Conservation (phyloP, 129 eudicot species). For the Cynara cardunculus region DNA sequence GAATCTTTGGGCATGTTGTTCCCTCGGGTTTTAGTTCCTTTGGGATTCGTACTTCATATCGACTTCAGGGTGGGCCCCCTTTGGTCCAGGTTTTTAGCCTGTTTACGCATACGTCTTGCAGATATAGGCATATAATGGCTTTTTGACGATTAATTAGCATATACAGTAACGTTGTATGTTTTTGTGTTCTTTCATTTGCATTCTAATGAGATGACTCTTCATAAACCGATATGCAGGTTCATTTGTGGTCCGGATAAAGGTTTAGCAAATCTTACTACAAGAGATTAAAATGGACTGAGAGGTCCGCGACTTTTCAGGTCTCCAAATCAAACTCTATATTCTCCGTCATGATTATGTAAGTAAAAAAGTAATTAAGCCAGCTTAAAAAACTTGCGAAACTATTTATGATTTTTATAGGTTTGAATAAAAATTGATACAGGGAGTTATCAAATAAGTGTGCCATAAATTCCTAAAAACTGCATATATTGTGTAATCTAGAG, state of each 20-base stretch:
- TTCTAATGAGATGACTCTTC: constrained; percentile 1
- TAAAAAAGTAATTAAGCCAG: constrained; percentile 5
- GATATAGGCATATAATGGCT: neutral
- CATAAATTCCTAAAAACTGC: neutral
- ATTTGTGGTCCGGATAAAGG: constrained; percentile 64
- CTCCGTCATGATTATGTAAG: constrained; percentile 9
- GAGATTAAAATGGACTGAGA: constrained; percentile 8
- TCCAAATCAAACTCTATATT: constrained; percentile 23
- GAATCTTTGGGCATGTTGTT: too few species aligned
- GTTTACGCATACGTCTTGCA: too few species aligned
- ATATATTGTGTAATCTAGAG: neutral
- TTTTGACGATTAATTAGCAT: neutral
- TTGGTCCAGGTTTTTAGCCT: too few species aligned
- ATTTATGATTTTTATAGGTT: constrained; percentile 1
- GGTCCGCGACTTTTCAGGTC: constrained; percentile 18
- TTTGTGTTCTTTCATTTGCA: neutral
- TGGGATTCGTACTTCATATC: too few species aligned
- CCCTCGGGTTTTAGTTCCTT: too few species aligned
- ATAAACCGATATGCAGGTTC: constrained; percentile 41
- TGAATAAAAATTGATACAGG: neutral
- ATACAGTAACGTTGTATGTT: neutral
- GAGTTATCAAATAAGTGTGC: neutral
- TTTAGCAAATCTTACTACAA: constrained; percentile 16
- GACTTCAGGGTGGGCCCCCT: too few species aligned
- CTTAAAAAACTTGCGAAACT: neutral